Conservation (phyloP, 208 protist species). For the Crithidia acanthocephali region DNA sequence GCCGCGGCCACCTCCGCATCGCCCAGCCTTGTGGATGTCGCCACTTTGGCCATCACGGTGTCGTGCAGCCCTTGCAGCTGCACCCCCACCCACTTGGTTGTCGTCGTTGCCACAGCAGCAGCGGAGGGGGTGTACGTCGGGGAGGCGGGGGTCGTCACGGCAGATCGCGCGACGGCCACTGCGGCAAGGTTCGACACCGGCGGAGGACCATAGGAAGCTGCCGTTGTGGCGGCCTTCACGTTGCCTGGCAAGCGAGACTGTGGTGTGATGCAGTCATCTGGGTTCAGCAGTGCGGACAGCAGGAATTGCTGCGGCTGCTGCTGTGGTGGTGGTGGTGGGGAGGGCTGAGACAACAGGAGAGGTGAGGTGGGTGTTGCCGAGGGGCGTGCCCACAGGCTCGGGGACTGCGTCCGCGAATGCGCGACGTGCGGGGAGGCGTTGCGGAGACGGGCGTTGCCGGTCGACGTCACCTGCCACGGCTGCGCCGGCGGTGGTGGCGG, state of each 20-base stretch:
- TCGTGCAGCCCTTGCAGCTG: conserved; percentile 8
- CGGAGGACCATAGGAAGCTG: background rate
- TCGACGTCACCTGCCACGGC: conserved; percentile 15
- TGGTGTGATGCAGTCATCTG: background rate
- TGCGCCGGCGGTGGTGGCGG: too few relatives aligned
- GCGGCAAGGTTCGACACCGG: background rate
- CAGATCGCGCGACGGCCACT: background rate
- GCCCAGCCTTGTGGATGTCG: background rate
- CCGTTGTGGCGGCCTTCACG: background rate
- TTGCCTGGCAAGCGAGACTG: too few relatives aligned
- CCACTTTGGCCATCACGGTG: conserved; percentile 5
- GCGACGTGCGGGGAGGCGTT: background rate
- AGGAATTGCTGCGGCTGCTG: background rate
- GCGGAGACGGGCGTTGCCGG: background rate
- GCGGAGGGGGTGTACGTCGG: background rate
- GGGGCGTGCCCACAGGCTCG: conserved; percentile 15
- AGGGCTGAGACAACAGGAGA: background rate
- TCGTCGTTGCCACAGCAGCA: background rate
- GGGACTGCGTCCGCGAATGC: background rate
- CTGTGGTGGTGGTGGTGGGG: background rate
- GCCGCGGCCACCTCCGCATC: conserved; percentile 9
- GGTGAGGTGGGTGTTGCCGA: conserved; percentile 1
- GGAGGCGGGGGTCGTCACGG: background rate
- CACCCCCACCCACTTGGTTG: conserved; percentile 16
- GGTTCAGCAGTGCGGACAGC: background rate